phyloP scores from a whole-genome alignment of 768 basidiomycete genomes.

The Tricholoma terreum region DNA sequence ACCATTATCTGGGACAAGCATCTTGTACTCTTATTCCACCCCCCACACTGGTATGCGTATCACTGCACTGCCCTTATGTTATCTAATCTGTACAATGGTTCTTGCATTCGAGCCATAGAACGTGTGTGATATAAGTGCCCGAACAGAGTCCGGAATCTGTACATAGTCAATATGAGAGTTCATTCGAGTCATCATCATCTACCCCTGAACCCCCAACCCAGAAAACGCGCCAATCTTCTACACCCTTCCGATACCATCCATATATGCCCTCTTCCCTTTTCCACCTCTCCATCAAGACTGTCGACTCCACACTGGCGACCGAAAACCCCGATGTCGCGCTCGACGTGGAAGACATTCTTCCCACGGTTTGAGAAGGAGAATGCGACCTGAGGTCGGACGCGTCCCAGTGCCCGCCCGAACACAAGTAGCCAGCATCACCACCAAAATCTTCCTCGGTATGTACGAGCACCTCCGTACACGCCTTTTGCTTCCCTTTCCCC shows the following conservation, averaged over 20 bases:
- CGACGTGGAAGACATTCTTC: slow-evolving; percentile 42
- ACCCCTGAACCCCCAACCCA: slow-evolving; percentile 71
- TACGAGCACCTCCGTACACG: slow-evolving; percentile 41
- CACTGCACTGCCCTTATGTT: background rate
- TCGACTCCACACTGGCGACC: slow-evolving; percentile 49
- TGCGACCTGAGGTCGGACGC: slow-evolving; percentile 35
- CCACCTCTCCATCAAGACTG: slow-evolving; percentile 44
- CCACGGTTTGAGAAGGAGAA: slow-evolving; percentile 23
- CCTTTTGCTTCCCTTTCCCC: slow-evolving; percentile 46
- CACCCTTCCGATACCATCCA: slow-evolving; percentile 73
- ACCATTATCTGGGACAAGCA: background rate
- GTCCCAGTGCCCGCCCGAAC: slow-evolving; percentile 51
- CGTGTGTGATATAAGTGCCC: slow-evolving; percentile 5
- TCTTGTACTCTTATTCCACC: background rate
- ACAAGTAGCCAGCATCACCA: slow-evolving; percentile 58
- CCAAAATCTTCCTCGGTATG: slow-evolving; percentile 63
- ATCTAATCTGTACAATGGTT: slow-evolving; percentile 3
- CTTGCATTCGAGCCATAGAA: background rate
- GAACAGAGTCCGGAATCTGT: too few relatives aligned
- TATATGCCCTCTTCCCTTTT: slow-evolving; percentile 66
- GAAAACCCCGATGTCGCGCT: slow-evolving; percentile 45
- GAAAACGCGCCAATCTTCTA: slow-evolving; percentile 75
- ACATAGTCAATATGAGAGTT: background rate
- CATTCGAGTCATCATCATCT: slow-evolving; percentile 21
- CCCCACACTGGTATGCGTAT: background rate